These are phyloP conservation scores for Amanita thiersii DNA, from an alignment of 768 basidiomycete species.

Conservation along the genomic window DNA sequence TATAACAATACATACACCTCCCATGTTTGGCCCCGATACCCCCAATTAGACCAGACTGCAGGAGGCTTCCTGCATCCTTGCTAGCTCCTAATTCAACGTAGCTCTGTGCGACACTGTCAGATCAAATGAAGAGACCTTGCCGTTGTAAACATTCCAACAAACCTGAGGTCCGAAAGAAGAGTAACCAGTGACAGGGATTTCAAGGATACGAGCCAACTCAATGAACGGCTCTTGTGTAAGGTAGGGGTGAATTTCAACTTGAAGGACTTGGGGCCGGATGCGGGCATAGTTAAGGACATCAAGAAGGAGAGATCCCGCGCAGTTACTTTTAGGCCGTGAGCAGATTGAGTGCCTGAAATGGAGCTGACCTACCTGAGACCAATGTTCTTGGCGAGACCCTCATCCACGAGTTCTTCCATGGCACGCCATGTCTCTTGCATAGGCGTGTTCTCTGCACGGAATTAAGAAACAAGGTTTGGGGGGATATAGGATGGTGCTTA, in stretches of 20 bases:
- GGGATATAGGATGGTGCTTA: conserved; percentile 19
- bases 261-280: conserved; percentile 60
- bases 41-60: conserved; percentile 38
- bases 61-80: conserved; percentile 42
- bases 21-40: conserved; percentile 38
- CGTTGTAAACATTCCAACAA: conserved; percentile 15
- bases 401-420: conserved; percentile 74
- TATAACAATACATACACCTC: conserved; percentile 38
- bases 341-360: not conserved
- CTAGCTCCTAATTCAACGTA: conserved; percentile 62
- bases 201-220: conserved; percentile 43
- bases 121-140: conserved; percentile 13
- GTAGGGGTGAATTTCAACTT: conserved; percentile 68
- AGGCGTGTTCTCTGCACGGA: conserved; percentile 46
- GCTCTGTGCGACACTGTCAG: conserved; percentile 24
- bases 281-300: conserved; percentile 78
- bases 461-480: not conserved
- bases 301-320: conserved; percentile 59
- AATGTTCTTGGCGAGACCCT: conserved; percentile 67
- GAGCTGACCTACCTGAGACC: conserved; percentile 53
- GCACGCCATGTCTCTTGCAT: conserved; percentile 79
- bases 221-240: conserved; percentile 53
- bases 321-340: conserved; percentile 44
- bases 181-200: conserved; percentile 62
- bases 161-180: conserved; percentile 37